These are phyloP conservation scores for Harringtonia lauricola DNA, from an alignment of 2,329 filamentous ascomycete species.

Conservation along the genomic window DNA sequence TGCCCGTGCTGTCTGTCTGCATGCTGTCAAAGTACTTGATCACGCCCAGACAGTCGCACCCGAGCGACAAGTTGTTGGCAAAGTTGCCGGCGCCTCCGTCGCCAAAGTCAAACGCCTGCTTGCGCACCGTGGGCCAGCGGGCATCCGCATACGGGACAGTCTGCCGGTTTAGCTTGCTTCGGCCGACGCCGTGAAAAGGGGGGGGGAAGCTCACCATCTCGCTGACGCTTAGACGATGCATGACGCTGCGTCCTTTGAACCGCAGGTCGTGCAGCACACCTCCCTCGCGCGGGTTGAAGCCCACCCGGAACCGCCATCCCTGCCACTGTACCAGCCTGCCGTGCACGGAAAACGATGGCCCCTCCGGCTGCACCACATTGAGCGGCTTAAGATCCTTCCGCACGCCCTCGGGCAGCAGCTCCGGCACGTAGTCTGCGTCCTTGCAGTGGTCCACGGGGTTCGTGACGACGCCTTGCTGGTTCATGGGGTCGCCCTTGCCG, in stretches of 20 bases:
- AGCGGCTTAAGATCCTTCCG: constrained; percentile 44
- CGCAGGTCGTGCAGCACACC: constrained; percentile 57
- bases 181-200: too few species aligned
- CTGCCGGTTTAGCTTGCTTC: background rate
- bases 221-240: constrained; percentile 55
- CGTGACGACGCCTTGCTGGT: constrained; percentile 22
- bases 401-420: constrained; percentile 19
- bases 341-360: constrained; percentile 33
- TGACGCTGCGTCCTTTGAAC: constrained; percentile 52
- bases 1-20: constrained; percentile 40
- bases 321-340: constrained; percentile 44
- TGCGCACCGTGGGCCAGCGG: constrained; percentile 53
- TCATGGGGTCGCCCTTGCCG: background rate
- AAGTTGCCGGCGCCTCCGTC: constrained; percentile 55
- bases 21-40: constrained; percentile 49
- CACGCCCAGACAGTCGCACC: constrained; percentile 59
- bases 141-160: constrained; percentile 44
- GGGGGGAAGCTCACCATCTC: too few species aligned
- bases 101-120: constrained; percentile 63
- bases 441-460: constrained; percentile 22
- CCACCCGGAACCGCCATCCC: constrained; percentile 58
- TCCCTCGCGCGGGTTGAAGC: constrained; percentile 59
- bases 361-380: constrained; percentile 14
- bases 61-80: constrained; percentile 56
- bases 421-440: constrained; percentile 20